Percentiles rank a stretch among this genome's conserved stretches.
Conservation (phyloP, 352 stramenopile genomes). For the Globisporangium splendens region DNA sequence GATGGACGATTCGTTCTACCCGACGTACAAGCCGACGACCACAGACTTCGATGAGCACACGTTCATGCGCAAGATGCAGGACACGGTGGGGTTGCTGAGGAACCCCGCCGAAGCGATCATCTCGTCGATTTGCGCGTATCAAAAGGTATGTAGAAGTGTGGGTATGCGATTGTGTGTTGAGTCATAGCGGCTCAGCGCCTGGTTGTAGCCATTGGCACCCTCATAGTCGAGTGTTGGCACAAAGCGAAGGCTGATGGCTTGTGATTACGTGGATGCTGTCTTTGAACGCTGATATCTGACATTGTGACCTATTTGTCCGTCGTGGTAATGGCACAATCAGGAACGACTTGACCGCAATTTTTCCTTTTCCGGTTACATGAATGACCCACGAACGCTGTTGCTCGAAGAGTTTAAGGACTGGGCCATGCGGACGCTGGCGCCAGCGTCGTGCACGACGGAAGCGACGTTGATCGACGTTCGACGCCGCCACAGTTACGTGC, state of each 20-base stretch:
- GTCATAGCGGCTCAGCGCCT: neutral
- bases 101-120: conserved; percentile 85
- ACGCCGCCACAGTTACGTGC: conserved; percentile 68
- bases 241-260: too few species aligned
- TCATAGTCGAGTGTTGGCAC: neutral
- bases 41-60: conserved; percentile 86
- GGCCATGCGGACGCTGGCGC: conserved; percentile 75
- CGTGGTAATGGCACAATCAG: conserved; percentile 12
- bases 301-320: conserved; percentile 9
- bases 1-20: conserved; percentile 85
- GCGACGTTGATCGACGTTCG: conserved; percentile 74
- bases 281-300: neutral
- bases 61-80: conserved; percentile 87
- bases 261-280: too few species aligned
- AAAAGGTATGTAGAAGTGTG: conserved; percentile 44
- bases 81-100: conserved; percentile 71
- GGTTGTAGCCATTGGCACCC: neutral
- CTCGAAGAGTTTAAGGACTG: conserved; percentile 87
- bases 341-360: conserved; percentile 77
- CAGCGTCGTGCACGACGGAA: conserved; percentile 73
- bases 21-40: conserved; percentile 65
- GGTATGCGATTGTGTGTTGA: neutral
- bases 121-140: conserved; percentile 83
- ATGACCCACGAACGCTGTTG: conserved; percentile 76
- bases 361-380: conserved; percentile 75